These are phyloP conservation scores for Ascochyta koolunga DNA, from an alignment of 2,329 filamentous ascomycete genomes.

Conservation along the genomic window DNA sequence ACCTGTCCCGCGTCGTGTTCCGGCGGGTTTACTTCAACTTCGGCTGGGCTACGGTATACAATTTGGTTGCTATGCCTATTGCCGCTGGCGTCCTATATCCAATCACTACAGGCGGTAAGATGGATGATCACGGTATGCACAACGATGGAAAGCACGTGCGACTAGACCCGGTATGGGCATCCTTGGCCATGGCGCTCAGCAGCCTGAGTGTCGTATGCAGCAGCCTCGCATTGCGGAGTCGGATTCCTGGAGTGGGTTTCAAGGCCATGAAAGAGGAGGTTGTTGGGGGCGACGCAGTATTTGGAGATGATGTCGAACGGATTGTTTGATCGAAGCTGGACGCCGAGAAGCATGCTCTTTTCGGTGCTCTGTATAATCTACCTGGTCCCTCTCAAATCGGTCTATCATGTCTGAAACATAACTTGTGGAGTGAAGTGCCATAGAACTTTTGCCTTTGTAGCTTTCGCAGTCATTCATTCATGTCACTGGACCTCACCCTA, in stretches of 20 bases:
- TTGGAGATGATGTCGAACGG: not conserved
- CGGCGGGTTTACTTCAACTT: constrained; percentile 84
- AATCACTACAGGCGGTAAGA: constrained; percentile 54
- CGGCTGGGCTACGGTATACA: constrained; percentile 83
- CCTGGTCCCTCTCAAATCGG: too few species aligned
- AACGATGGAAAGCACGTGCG: constrained; percentile 59
- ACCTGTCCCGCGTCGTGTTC: constrained; percentile 75
- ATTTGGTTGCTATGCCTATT: constrained; percentile 76
- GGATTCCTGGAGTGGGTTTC: constrained; percentile 54
- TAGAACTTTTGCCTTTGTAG: too few species aligned
- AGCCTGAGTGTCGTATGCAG: constrained; percentile 88
- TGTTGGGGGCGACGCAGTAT: not conserved
- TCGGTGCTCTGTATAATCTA: too few species aligned
- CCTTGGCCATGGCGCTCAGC: constrained; percentile 89
- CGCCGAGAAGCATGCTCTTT: too few species aligned
- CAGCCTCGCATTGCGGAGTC: constrained; percentile 71
- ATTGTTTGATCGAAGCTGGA: constrained; percentile 1
- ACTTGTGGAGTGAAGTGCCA: too few species aligned
- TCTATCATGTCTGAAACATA: too few species aligned
- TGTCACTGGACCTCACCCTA: not conserved
- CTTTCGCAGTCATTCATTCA: too few species aligned
- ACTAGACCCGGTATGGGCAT: constrained; percentile 83
- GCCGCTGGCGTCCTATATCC: constrained; percentile 81
- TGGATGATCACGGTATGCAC: constrained; percentile 53
- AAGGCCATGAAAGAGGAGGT: constrained; percentile 23